phyloP scores from a whole-genome alignment of 2,329 filamentous ascomycete species.

The Venturia pyrina region DNA sequence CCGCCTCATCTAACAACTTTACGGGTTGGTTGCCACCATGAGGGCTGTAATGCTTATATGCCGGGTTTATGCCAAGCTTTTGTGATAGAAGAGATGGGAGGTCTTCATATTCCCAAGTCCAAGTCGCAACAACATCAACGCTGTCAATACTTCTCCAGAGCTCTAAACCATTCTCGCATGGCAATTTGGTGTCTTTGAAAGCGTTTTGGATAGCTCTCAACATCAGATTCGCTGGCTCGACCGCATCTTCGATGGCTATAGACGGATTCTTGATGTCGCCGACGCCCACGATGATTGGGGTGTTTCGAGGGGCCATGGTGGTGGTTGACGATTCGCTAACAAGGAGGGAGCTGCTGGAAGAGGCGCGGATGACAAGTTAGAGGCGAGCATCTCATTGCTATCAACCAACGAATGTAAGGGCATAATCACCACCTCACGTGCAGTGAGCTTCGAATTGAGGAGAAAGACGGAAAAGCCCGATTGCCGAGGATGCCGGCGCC shows the following conservation, averaged over 20 bases:
- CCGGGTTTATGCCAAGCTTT: slow-evolving; percentile 38
- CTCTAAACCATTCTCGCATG: slow-evolving; percentile 18
- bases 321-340: background rate
- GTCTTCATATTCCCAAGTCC: slow-evolving; percentile 57
- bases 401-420: background rate
- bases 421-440: background rate
- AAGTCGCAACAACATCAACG: slow-evolving; percentile 50
- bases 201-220: slow-evolving; percentile 44
- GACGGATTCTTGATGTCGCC: slow-evolving; percentile 52
- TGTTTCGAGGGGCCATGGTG: slow-evolving; percentile 5
- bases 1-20: slow-evolving; percentile 53
- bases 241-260: slow-evolving; percentile 39
- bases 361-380: background rate
- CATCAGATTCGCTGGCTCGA: slow-evolving; percentile 52
- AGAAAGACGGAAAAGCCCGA: background rate
- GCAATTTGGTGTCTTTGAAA: slow-evolving; percentile 38
- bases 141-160: slow-evolving; percentile 44
- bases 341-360: background rate
- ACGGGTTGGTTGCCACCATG: slow-evolving; percentile 57
- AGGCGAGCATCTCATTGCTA: background rate
- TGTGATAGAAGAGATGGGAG: slow-evolving; percentile 44
- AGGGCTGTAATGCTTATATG: slow-evolving; percentile 41
- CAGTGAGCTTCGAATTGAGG: background rate
- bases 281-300: slow-evolving; percentile 52
- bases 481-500: slow-evolving; percentile 1